These are phyloP conservation scores for Geum urbanum DNA, from an alignment of 306 rosid species.

Conservation along the genomic window DNA sequence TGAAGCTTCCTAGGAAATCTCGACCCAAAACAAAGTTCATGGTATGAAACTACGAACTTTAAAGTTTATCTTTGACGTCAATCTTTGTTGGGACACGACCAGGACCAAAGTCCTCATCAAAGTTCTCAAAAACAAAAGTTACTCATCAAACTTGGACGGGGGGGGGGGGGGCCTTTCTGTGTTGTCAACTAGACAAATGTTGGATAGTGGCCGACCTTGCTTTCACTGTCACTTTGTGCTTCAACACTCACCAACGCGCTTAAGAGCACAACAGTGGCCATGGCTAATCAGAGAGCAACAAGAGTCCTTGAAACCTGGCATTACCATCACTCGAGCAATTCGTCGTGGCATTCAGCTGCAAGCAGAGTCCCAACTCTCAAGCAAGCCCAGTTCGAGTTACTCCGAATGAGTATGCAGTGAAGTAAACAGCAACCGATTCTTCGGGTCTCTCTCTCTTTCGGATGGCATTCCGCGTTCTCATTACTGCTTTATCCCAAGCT, in stretches of 20 bases:
- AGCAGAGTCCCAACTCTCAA: no score
- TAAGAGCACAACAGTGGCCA: not conserved
- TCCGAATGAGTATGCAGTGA: no score
- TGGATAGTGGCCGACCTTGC: accelerated
- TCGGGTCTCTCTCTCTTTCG: no score
- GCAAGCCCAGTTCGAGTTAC: no score
- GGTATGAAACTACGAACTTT: not conserved
- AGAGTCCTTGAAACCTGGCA: not conserved
- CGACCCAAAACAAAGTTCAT: not conserved
- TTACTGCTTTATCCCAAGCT: no score
- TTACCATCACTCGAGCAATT: not conserved
- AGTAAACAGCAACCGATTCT: no score
- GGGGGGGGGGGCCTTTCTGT: no score
- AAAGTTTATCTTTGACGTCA: not conserved
- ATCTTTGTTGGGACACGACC: not conserved
- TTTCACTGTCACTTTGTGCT: not conserved
- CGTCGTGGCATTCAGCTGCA: no score
- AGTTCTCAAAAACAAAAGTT: no score
- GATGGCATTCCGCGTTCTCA: no score
- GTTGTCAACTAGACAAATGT: not conserved
- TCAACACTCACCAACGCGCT: not conserved
- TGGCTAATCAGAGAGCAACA: not conserved
- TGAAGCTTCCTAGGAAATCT: no score
- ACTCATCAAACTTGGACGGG: not conserved
- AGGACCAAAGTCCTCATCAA: not conserved